Evolutionary conservation across 768 basidiomycete genomes (phyloP), one percentile per base, ranked within the genome.

Genomic region (Calocera viscosa): DNA sequence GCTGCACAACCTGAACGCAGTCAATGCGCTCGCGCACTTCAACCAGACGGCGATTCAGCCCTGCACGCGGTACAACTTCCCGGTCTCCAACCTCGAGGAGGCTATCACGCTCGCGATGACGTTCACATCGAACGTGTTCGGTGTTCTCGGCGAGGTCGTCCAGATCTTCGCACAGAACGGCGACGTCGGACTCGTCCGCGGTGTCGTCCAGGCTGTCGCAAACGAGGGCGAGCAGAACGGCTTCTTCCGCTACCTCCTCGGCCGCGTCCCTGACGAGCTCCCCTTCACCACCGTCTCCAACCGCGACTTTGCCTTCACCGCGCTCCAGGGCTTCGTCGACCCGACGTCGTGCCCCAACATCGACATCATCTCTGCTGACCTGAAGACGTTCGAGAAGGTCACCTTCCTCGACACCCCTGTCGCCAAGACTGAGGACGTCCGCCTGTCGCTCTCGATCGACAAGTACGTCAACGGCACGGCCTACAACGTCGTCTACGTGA

Each of bases 201-300:
- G 65, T 41, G 35, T 68, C 17, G 67, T 64, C 12, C 34, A 34
- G 22, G 49, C 65, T 34, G 65, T 68, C 33, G 67, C 40, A 7
- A 64, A 68, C 34, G 67, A 68, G 32, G 67, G 64, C 43, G 47
- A 68, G 63, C 67, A 68, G 64, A 63, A 68, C 40, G 67, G 67
- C 22, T 68, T 40, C 35, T 68, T 43, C 67, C 40, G 67, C 10
- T 43, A 35, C 35, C 34, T 68, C 64, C 67, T 65, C 24, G 64
- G 64, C 32, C 30, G 39, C 12, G 40, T 28, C 7, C 32, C 66
- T 14, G 24, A 40, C 53, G 53, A 60, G 30, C 53, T 60, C 30
- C 53, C 53, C 26, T 60, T 60, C 53, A 60, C 53, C 53, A 60
- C 53, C 53, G 53, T 32, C 53, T 60, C 53, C 5, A 60, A 60